phyloP scores from a whole-genome alignment of 23 red algal genomes.

The Gracilaria domingensis region DNA sequence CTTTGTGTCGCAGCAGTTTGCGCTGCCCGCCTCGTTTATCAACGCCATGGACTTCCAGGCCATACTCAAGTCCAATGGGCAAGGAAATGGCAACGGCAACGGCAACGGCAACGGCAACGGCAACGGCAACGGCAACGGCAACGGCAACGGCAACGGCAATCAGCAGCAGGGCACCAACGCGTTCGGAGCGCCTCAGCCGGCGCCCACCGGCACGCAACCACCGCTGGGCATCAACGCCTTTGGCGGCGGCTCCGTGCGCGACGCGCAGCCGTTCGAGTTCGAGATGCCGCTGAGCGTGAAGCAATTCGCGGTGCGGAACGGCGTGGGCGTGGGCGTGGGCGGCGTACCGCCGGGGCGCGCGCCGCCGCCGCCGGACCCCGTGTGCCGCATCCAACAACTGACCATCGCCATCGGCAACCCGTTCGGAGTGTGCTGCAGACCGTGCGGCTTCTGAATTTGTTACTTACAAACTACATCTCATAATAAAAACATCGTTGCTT shows the following conservation, averaged over 20 bases:
- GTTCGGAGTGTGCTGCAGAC: not conserved
- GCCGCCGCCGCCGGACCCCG: not conserved
- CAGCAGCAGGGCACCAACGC: not conserved
- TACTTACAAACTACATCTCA: too few species aligned
- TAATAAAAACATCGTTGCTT: not conserved
- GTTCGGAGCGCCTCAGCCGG: not conserved
- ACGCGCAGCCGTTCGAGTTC: not conserved
- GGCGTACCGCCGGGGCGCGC: not conserved
- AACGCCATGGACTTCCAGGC: not conserved
- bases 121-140: not conserved
- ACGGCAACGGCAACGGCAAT: not conserved
- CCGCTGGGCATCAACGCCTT: not conserved
- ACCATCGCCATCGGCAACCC: too few species aligned
- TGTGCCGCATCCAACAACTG: too few species aligned
- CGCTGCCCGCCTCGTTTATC: not conserved
- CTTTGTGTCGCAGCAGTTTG: constrained; percentile 14
- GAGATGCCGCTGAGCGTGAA: not conserved
- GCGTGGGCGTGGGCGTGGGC: not conserved
- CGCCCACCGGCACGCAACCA: not conserved
- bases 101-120: not conserved
- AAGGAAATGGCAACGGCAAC: not conserved
- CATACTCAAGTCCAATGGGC: not conserved
- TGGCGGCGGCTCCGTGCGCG: not conserved
- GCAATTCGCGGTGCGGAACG: not conserved
- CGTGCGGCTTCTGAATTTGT: not conserved